These are phyloP conservation scores for Alloteropsis angusta DNA, from an alignment of 202 grass and related monocot species.

Conservation along the genomic window DNA sequence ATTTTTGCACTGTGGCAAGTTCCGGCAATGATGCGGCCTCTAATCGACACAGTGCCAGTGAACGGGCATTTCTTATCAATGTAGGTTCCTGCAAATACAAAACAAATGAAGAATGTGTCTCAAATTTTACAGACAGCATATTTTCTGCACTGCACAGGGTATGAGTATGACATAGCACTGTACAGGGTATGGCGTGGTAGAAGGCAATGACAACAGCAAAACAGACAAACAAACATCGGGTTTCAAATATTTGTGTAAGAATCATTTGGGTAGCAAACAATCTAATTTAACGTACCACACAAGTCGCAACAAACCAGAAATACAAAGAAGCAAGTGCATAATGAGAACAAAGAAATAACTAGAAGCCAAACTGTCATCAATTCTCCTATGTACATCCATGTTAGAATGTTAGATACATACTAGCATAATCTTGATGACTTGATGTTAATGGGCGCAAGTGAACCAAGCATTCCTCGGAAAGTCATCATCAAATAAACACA, in stretches of 20 bases:
- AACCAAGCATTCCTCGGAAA: background rate
- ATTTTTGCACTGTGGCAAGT: conserved; percentile 70
- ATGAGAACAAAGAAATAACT: background rate
- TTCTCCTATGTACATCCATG: background rate
- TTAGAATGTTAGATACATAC: too few species aligned
- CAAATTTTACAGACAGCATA: background rate
- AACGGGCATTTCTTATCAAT: conserved; percentile 76
- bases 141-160: background rate
- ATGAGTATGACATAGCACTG: background rate
- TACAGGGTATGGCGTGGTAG: too few species aligned
- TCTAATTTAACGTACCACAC: background rate
- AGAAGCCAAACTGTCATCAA: background rate
- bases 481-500: background rate
- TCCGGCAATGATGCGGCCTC: conserved; percentile 55
- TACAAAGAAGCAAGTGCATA: background rate
- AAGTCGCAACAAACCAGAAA: background rate
- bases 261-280: background rate
- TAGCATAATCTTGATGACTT: background rate
- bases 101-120: background rate
- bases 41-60: conserved; percentile 46
- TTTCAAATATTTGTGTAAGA: background rate
- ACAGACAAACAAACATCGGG: background rate
- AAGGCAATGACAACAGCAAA: background rate
- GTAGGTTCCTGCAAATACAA: conserved; percentile 46
- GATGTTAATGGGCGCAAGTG: background rate